Percentiles rank a stretch among this genome's conserved stretches.
Conservation (phyloP, 2,329 filamentous ascomycete species). For the Ceratocystis cubensis region DNA sequence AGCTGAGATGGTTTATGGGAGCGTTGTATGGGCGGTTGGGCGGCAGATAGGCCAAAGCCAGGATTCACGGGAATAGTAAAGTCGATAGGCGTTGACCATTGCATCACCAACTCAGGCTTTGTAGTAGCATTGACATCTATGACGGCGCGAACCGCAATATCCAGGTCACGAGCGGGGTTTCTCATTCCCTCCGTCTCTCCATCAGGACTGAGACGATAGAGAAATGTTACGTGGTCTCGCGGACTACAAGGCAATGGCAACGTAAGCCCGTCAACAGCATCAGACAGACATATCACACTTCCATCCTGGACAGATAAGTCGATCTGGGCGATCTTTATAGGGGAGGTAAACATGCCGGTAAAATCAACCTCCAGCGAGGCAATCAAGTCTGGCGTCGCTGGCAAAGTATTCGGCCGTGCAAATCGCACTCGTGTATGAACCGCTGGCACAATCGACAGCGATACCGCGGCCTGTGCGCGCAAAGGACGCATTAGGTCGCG, state of each 20-base stretch:
- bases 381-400: slow-evolving; percentile 49
- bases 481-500: slow-evolving; percentile 52
- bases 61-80: slow-evolving; percentile 55
- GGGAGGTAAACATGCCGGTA: slow-evolving; percentile 55
- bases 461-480: slow-evolving; percentile 48
- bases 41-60: slow-evolving; percentile 43
- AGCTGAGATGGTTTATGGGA: slow-evolving; percentile 51
- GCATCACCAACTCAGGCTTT: slow-evolving; percentile 48
- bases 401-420: slow-evolving; percentile 47
- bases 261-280: slow-evolving; percentile 34
- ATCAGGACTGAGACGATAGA: slow-evolving; percentile 52
- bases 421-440: slow-evolving; percentile 63
- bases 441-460: slow-evolving; percentile 53
- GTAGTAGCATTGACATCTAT: slow-evolving; percentile 44
- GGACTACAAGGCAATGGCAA: slow-evolving; percentile 51
- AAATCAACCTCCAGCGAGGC: slow-evolving; percentile 64
- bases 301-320: slow-evolving; percentile 46
- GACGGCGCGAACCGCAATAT: slow-evolving; percentile 50
- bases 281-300: slow-evolving; percentile 30
- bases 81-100: slow-evolving; percentile 57
- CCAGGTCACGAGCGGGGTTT: slow-evolving; percentile 40
- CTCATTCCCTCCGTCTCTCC: slow-evolving; percentile 36
- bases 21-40: slow-evolving; percentile 47
- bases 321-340: slow-evolving; percentile 49
- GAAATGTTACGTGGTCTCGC: slow-evolving; percentile 62